These are phyloP conservation scores for Coemansia sp. DNA, from an alignment of 192 early-diverging fungal species.

Conservation along the genomic window DNA sequence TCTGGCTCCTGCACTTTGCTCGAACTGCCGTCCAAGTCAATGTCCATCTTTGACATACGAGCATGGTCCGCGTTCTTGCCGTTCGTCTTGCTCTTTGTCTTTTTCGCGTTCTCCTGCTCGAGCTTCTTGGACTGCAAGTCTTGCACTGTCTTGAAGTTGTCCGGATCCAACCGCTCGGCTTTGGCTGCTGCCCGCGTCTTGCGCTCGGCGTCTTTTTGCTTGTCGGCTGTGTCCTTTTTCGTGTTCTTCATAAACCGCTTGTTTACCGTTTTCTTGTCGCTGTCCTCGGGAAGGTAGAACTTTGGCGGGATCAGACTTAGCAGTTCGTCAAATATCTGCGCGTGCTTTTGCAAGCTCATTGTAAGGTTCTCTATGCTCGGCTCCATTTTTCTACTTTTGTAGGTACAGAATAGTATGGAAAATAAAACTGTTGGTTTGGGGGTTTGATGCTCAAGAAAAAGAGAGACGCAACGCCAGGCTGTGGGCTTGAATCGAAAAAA, in stretches of 20 bases:
- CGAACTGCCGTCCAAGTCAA: constrained; percentile 28
- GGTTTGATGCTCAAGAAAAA: not conserved
- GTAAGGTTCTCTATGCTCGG: constrained; percentile 39
- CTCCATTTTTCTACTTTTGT: constrained; percentile 8
- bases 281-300: constrained; percentile 71
- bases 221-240: constrained; percentile 85
- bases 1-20: constrained; percentile 8
- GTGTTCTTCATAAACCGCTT: constrained; percentile 66
- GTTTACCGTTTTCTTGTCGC: constrained; percentile 56
- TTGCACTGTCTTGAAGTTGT: constrained; percentile 68
- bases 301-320: constrained; percentile 82
- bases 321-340: constrained; percentile 69
- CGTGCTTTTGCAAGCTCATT: constrained; percentile 65
- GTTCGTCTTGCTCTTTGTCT: constrained; percentile 23
- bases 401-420: not conserved
- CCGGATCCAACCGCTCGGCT: constrained; percentile 70
- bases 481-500: too few species aligned
- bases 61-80: constrained; percentile 3
- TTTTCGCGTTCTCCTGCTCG: constrained; percentile 42
- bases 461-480: not conserved
- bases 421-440: not conserved
- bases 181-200: constrained; percentile 60
- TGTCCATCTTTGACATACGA: constrained; percentile 28
- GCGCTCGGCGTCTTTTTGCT: constrained; percentile 83
- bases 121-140: constrained; percentile 67